Conservation (phyloP, 176 grass and related monocot species). For the Eremochloa ophiuroides region DNA sequence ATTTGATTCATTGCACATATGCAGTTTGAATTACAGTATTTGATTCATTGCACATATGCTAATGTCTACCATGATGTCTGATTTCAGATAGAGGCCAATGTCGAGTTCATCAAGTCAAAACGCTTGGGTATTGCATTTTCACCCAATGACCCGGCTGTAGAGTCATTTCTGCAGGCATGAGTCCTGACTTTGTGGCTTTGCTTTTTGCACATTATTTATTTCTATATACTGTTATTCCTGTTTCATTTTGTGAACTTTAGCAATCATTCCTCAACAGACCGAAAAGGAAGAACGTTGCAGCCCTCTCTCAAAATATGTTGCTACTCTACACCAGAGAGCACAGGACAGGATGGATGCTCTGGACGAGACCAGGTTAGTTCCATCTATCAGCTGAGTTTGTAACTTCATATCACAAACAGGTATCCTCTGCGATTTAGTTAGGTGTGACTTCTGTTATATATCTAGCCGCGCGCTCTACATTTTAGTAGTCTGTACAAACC, state of each 20-base stretch:
- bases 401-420: slow-evolving; percentile 8
- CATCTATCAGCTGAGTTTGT: not conserved
- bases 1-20: not conserved
- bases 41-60: slow-evolving; percentile 1
- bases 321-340: slow-evolving; percentile 58
- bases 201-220: not conserved
- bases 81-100: slow-evolving; percentile 67
- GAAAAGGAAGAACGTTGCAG: slow-evolving; percentile 69
- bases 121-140: slow-evolving; percentile 56
- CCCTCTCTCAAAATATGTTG: slow-evolving; percentile 74
- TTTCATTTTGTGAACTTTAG: slow-evolving; percentile 5
- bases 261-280: slow-evolving; percentile 42
- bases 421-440: not conserved
- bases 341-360: slow-evolving; percentile 64
- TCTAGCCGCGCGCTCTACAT: not conserved
- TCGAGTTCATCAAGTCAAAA: slow-evolving; percentile 63
- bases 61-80: slow-evolving; percentile 13
- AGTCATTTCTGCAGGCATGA: slow-evolving; percentile 69
- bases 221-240: slow-evolving; percentile 22
- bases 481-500: slow-evolving; percentile 8
- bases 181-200: not conserved
- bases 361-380: slow-evolving; percentile 66
- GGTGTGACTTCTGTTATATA: not conserved
- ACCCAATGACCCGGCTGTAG: slow-evolving; percentile 68
- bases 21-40: not conserved